Evolutionary conservation across 202 grass and related monocot genomes (phyloP), one percentile per base, ranked within the genome.

Genomic region (Panicum virgatum): DNA sequence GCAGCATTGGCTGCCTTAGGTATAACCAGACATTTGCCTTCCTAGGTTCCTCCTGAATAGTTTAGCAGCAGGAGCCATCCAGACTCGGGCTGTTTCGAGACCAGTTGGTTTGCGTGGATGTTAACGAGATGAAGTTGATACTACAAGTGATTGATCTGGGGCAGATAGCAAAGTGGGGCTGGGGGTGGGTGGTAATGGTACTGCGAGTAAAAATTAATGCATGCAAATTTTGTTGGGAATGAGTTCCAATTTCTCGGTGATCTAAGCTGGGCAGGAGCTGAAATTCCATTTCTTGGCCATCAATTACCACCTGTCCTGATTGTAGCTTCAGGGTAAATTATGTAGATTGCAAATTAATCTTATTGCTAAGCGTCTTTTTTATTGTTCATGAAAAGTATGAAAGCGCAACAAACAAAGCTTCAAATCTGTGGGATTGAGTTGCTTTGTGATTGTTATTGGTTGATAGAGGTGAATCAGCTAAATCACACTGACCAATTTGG

Each of bases 161-260:
- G 22, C 25, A 44, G 6, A 47, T 34, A 47, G 25, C 34, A 44
- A 77, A 32, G 25, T 9, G 36, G 18, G 54, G 9, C 48, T 18
- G 38, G 58, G 16, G 60, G 13, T 13, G 42, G 42, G 25, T 77
- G 9, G 25, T 77, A 20, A 10, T 9, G 12, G 25, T 77, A 20
- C 16, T 9, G 7, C 54, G n/a, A 76, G 39, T 12, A 68, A 43
- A 66, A 44, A 3, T 44, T 38, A 68, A 25, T 97, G 91, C 80
- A 85, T 92, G 91, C 89, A 97, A 64, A 67, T 97, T 57, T 88
- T 80, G 0, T 79, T 92, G 0, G 85, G 89, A 61, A 87, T 76
- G n/a, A n/a, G n/a, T n/a, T n/a, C n/a, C n/a, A n/a, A n/a, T n/a
- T n/a, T n/a, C n/a, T n/a, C n/a, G n/a, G n/a, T n/a, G n/a, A n/a